A percentile compares a stretch with the other conserved stretches of the same genome.
These are phyloP conservation scores for Leptographium wingfieldii DNA, from an alignment of 2,329 filamentous ascomycete genomes.

Conservation along the genomic window DNA sequence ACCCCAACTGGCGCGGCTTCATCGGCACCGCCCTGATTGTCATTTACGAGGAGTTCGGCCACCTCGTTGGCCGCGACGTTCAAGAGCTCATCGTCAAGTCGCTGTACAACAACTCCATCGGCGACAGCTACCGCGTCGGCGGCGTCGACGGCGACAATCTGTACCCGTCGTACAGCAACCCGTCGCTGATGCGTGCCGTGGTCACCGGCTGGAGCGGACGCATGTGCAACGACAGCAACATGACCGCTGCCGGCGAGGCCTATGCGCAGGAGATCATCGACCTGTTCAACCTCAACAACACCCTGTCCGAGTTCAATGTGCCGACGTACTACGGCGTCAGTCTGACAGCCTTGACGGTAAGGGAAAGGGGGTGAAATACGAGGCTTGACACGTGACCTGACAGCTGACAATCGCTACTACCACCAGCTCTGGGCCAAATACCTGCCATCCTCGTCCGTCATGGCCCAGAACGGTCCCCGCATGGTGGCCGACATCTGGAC, in stretches of 20 bases:
- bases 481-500: conserved; percentile 44
- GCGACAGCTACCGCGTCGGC: conserved; percentile 49
- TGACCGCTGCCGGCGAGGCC: conserved; percentile 42
- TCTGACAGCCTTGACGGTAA: conserved; percentile 37
- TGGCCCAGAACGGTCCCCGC: conserved; percentile 35
- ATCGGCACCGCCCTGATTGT: conserved; percentile 46
- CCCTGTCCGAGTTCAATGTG: conserved; percentile 50
- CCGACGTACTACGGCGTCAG: conserved; percentile 52
- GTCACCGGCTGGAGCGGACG: conserved; percentile 46
- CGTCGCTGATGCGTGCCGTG: conserved; percentile 47
- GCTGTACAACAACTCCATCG: conserved; percentile 40
- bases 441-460: conserved; percentile 34
- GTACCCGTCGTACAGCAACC: conserved; percentile 32
- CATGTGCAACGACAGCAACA: conserved; percentile 39
- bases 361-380: not conserved
- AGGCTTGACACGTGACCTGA: not conserved
- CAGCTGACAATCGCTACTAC: not conserved
- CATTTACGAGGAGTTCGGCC: conserved; percentile 43
- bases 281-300: conserved; percentile 41
- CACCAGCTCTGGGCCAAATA: conserved; percentile 43
- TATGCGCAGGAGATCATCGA: conserved; percentile 43
- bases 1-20: conserved; percentile 54
- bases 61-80: conserved; percentile 26
- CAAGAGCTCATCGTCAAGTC: conserved; percentile 36
- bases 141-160: conserved; percentile 48